phyloP scores from a whole-genome alignment of 2,329 filamentous ascomycete species.

The Aspergillus sp. region DNA sequence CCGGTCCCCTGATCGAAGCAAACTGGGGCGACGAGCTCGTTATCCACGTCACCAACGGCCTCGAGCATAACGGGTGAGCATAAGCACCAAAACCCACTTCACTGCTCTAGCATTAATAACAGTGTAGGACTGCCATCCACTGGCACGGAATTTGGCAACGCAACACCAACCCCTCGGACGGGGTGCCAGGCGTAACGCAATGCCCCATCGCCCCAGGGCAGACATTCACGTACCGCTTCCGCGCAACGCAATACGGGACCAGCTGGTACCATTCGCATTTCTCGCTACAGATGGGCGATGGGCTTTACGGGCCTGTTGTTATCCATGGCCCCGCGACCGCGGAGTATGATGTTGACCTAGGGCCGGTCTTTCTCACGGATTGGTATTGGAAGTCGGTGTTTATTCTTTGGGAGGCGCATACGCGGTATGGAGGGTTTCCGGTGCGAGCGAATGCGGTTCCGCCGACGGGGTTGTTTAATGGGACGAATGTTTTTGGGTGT shows the following conservation, averaged over 20 bases:
- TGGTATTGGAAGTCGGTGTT: conserved; percentile 21
- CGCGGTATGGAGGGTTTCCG: no score
- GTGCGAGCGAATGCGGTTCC: conserved; percentile 2
- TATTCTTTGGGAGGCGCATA: no score
- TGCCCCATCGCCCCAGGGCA: conserved; percentile 37
- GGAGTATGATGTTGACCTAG: conserved; percentile 40
- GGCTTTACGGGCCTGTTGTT: conserved; percentile 60
- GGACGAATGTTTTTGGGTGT: conserved; percentile 32
- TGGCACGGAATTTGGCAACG: conserved; percentile 39
- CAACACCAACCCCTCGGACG: conserved; percentile 32
- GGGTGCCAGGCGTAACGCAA: conserved; percentile 35
- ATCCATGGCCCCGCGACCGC: conserved; percentile 41
- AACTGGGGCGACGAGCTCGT: conserved; percentile 61
- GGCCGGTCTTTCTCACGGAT: conserved; percentile 35
- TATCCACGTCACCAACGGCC: conserved; percentile 57
- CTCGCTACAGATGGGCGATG: conserved; percentile 46
- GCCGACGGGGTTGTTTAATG: conserved; percentile 45
- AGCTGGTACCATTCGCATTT: conserved; percentile 40
- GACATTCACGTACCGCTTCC: conserved; percentile 38
- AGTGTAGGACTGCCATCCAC: conserved; percentile 24
- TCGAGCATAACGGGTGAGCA: conserved; percentile 23
- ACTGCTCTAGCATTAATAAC: background rate
- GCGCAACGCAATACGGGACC: conserved; percentile 38
- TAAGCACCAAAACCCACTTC: no score
- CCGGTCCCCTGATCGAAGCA: conserved; percentile 65